Base-by-base conservation (phyloP, 1,139 yeast species). In the Pichia sp. region DNA sequence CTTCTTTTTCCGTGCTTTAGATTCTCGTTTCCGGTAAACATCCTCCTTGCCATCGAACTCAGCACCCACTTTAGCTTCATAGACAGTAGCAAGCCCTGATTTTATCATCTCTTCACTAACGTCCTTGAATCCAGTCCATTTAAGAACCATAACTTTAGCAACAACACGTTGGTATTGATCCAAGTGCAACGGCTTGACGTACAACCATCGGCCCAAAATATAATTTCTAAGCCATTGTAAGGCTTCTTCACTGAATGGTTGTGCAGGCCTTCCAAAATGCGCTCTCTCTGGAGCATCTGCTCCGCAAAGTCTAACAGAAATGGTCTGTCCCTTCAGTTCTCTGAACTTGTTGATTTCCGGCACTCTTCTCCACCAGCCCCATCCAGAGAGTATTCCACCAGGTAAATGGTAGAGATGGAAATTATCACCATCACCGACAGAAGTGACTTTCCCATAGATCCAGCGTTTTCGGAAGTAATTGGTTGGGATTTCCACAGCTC, bases 241-340 rank as follows among this genome's bases (percentile, higher is more conserved):
- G 0, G 96, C 93, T 45, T 91, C 97, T 33, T 78, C 85, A 22
- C 94, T 75, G 53, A 62, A 82, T 0, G 94, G 94, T 55, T 91
- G 98, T 0, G 95, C 83, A 0, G 94, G 88, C 45, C 83, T 83
- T 1, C 99, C 99, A 61, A 86, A 91, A 63, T 91, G 97, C 2
- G 94, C 74, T 29, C 94, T 63, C 55, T 91, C 99, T 1, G 99
- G 99, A 0, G 99, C 98, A 65, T 91, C 99, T n/a, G 91, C 78
- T 0, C 97, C 99, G 58, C 94, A 83, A 22, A 91, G 60, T 33
- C 99, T 66, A 12, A 93, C 74, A 60, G 73, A 68, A 21, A 74
- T 62, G 3, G 85, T 73, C 50, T 74, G 70, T 47, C 75, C 77
- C 48, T 74, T 76, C 35, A 77, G 55, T 24, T 58, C 64, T 33